Evolutionary conservation across 2,329 filamentous ascomycete genomes (phyloP).

Genomic region (Lithohypha guttulata): DNA sequence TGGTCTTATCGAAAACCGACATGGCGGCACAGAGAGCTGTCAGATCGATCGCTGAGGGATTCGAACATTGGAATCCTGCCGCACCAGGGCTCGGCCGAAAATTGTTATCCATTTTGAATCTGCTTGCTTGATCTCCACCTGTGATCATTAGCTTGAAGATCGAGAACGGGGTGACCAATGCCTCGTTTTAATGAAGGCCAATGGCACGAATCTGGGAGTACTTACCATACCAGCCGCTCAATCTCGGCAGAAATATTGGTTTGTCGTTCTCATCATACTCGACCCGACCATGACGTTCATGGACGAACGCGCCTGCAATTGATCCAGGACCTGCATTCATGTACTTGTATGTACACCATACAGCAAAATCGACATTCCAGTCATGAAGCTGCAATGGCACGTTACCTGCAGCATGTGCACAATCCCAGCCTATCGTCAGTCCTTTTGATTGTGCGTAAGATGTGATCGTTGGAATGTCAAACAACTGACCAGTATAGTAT

Average conservation of each 20-base stretch:
- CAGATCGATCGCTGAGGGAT: slow-evolving; percentile 68
- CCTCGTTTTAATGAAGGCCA: too few relatives aligned
- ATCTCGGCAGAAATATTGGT: slow-evolving; percentile 47
- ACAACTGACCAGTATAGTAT: slow-evolving; percentile 81
- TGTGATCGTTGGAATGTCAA: slow-evolving; percentile 73
- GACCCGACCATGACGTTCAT: slow-evolving; percentile 59
- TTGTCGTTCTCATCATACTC: slow-evolving; percentile 16
- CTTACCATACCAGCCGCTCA: slow-evolving; percentile 83
- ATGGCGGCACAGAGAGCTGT: slow-evolving; percentile 63
- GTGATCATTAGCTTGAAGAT: too few relatives aligned
- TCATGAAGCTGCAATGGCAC: slow-evolving; percentile 72
- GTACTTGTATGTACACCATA: slow-evolving; percentile 96
- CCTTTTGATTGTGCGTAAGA: slow-evolving; percentile 59
- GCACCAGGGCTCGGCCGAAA: slow-evolving; percentile 71
- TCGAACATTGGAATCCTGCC: slow-evolving; percentile 69
- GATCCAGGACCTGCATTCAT: slow-evolving; percentile 75
- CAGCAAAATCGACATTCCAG: slow-evolving; percentile 86
- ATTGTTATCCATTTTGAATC: slow-evolving; percentile 71
- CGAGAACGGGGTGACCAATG: too few relatives aligned
- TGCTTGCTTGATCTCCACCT: slow-evolving; percentile 59
- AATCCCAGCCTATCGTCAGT: slow-evolving; percentile 72
- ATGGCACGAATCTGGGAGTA: too few relatives aligned
- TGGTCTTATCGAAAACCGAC: slow-evolving; percentile 60
- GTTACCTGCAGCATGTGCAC: slow-evolving; percentile 78
- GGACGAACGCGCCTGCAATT: slow-evolving; percentile 72